Evolutionary conservation across 495 filamentous ascomycete species (phyloP), one percentile per base, ranked within the genome.

Genomic region (Penicillium ucsense): DNA sequence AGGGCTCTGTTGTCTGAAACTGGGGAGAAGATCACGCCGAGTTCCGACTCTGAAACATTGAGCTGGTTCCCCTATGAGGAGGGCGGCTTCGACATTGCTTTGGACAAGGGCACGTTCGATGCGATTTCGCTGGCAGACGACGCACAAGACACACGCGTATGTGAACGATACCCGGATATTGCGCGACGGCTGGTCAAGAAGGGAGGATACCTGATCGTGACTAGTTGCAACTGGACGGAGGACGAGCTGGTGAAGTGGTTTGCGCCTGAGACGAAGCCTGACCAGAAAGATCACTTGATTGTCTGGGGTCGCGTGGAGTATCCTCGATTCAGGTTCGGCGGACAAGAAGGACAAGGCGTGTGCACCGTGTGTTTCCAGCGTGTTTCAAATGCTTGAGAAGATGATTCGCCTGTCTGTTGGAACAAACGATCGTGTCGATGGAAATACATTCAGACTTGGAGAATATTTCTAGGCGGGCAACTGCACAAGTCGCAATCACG

Each of bases 81-180:
- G 49, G 48, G 62, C 7, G 78, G 82, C 0, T 96, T 89, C 62
- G 89, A 96, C 67, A 77, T 96, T 0, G 83, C 95, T 0, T 74
- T 96, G 5, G 92, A 98, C 66, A 98, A 98, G 62, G 92, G 92
- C 28, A 98, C 92, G 1, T 98, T 95, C 67, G 92, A 98, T 73
- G 92, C 92, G 3, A 80, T 98, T 5, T 84, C 80, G 36, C 66
- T 98, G 12, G 79, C 75, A 38, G 76, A 74, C 32, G 86, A 86
- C 48, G 56, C 57, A 27, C 62, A 65, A 52, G 61, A 48, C 10
- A 56, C 61, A 7, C 74, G 80, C 39, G 70, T 84, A 12, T 83
- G 75, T 59, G 88, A 95, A 61, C 71, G 74, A 40, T 98, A 97
- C 71, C 73, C 77, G 20, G 70, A 71, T 50, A 74, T 79, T 28